These are phyloP conservation scores for Zygotorulaspora danielsina DNA, from an alignment of 805 yeast species.

Conservation along the genomic window DNA sequence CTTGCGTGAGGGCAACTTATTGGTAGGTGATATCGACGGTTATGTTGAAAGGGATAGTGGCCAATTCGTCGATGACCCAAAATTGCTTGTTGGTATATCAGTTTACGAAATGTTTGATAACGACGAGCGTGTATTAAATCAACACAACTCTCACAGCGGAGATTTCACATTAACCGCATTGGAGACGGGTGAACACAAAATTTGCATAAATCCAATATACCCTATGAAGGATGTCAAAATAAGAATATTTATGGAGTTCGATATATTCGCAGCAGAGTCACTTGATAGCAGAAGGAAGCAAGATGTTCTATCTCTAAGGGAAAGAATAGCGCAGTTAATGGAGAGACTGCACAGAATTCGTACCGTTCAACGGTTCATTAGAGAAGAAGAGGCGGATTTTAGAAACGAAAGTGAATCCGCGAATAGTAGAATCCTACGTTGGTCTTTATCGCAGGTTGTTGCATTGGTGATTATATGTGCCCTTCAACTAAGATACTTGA, in stretches of 20 bases:
- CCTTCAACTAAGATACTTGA: constrained; percentile 73
- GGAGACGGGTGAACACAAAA: constrained; percentile 79
- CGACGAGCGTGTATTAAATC: constrained; percentile 71
- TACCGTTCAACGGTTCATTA: constrained; percentile 59
- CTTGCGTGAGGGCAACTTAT: constrained; percentile 69
- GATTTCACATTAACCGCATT: constrained; percentile 77
- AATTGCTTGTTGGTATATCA: constrained; percentile 45
- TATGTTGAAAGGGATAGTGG: constrained; percentile 48
- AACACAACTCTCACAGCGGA: constrained; percentile 55
- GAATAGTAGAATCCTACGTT: constrained; percentile 63
- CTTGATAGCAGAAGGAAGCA: constrained; percentile 60
- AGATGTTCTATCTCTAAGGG: constrained; percentile 49
- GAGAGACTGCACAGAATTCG: constrained; percentile 54
- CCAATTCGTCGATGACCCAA: constrained; percentile 49
- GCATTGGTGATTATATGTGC: constrained; percentile 66
- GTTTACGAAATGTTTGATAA: constrained; percentile 77
- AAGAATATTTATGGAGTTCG: constrained; percentile 71
- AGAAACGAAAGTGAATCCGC: constrained; percentile 75
- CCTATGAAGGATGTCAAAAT: constrained; percentile 44
- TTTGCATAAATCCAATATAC: constrained; percentile 63
- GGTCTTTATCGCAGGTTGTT: constrained; percentile 69
- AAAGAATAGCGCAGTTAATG: constrained; percentile 53
- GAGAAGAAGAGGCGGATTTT: constrained; percentile 68
- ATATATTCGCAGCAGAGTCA: constrained; percentile 58
- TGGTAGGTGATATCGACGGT: constrained; percentile 73